Evolutionary conservation across 2,329 filamentous ascomycete species (phyloP).

Genomic region (Aureobasidium sp.): DNA sequence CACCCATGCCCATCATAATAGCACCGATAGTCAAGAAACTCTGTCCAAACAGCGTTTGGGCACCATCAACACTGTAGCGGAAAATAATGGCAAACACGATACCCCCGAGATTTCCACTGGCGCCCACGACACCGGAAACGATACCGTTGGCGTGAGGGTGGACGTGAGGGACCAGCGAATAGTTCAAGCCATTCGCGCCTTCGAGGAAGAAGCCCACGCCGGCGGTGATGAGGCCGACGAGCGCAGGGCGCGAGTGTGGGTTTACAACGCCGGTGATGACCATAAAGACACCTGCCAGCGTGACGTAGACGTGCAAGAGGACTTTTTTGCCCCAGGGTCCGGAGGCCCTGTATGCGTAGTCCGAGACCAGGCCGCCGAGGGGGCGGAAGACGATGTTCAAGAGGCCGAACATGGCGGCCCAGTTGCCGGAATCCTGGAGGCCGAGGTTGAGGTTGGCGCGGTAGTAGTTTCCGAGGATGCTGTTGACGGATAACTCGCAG

Average conservation of each 20-base stretch:
- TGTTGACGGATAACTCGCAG: conserved; percentile 52
- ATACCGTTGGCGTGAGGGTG: conserved; percentile 74
- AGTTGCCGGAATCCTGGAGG: conserved; percentile 47
- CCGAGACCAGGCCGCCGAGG: conserved; percentile 52
- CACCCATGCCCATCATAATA: conserved; percentile 61
- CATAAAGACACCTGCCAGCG: conserved; percentile 50
- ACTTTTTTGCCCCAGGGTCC: conserved; percentile 57
- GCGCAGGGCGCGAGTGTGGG: conserved; percentile 50
- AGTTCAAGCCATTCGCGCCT: conserved; percentile 78
- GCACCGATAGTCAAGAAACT: conserved; percentile 76
- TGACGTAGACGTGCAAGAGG: conserved; percentile 47
- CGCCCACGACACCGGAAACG: conserved; percentile 70
- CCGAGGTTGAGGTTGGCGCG: conserved; percentile 46
- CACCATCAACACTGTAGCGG: conserved; percentile 46
- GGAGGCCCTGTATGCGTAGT: conserved; percentile 46
- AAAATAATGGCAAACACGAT: conserved; percentile 79
- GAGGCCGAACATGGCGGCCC: conserved; percentile 68
- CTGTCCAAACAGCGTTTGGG: conserved; percentile 56
- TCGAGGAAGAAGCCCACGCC: conserved; percentile 76
- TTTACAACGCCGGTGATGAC: conserved; percentile 57
- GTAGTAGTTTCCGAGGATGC: conserved; percentile 52
- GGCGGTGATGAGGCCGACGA: conserved; percentile 69
- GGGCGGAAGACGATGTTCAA: conserved; percentile 62
- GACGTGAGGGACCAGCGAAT: conserved; percentile 77
- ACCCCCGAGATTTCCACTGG: conserved; percentile 74